phyloP scores from a whole-genome alignment of 495 filamentous ascomycete species.

The Lentithecium fluviatile region DNA sequence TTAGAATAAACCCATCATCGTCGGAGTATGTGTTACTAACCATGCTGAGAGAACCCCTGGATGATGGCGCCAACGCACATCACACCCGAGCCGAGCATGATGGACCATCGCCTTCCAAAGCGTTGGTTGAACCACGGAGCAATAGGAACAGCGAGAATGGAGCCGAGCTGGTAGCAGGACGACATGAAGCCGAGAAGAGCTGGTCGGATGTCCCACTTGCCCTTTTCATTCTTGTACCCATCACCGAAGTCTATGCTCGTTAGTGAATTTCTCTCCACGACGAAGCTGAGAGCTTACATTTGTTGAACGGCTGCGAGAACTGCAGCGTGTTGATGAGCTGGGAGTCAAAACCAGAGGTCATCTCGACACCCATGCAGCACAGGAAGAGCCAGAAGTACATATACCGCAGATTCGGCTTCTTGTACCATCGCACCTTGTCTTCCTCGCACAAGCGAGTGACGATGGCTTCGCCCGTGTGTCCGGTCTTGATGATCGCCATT shows the following conservation, averaged over 20 bases:
- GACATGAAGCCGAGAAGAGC: slow-evolving; percentile 27
- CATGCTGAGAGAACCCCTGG: slow-evolving; percentile 19
- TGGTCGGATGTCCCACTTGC: slow-evolving; percentile 13
- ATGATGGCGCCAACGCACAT: slow-evolving; percentile 25
- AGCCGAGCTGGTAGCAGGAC: slow-evolving; percentile 26
- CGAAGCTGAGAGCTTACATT: slow-evolving; percentile 8
- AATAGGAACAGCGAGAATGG: slow-evolving; percentile 25
- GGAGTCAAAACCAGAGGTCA: slow-evolving; percentile 32
- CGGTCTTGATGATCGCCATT: slow-evolving; percentile 1
- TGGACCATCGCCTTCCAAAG: slow-evolving; percentile 15
- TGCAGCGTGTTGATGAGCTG: slow-evolving; percentile 33
- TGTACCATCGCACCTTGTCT: slow-evolving; percentile 26
- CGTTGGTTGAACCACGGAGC: slow-evolving; percentile 23
- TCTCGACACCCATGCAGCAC: slow-evolving; percentile 28
- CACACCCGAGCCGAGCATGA: slow-evolving; percentile 15
- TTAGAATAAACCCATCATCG: neutral
- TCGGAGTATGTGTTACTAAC: neutral
- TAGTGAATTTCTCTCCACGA: neutral
- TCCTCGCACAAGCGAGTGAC: slow-evolving; percentile 20
- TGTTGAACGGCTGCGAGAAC: slow-evolving; percentile 24
- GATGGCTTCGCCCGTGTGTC: slow-evolving; percentile 12
- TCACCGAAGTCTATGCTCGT: slow-evolving; percentile 16
- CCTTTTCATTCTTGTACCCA: slow-evolving; percentile 16
- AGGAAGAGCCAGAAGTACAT: slow-evolving; percentile 26
- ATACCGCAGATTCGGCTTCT: slow-evolving; percentile 22